These are phyloP conservation scores for Suillus weaverae DNA, from an alignment of 768 basidiomycete species.

Conservation along the genomic window DNA sequence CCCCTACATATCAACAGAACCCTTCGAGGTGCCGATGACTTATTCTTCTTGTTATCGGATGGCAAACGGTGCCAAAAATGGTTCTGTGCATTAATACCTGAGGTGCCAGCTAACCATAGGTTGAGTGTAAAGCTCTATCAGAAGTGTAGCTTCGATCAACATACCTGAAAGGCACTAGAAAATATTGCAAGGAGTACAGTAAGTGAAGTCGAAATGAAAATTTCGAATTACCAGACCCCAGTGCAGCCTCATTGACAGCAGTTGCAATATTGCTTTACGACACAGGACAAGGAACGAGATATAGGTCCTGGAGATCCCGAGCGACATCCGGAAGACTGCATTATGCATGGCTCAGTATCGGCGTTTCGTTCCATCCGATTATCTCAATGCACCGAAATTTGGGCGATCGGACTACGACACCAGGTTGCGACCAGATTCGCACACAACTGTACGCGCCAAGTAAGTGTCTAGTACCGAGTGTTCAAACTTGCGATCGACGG, in stretches of 20 bases:
- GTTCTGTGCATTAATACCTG: neutral
- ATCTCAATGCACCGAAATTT: neutral
- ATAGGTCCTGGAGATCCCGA: neutral
- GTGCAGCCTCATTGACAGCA: no score
- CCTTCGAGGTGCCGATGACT: neutral
- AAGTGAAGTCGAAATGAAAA: neutral
- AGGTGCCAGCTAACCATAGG: neutral
- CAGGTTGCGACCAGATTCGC: neutral
- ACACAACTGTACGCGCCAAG: neutral
- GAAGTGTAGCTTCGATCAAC: neutral
- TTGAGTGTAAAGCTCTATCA: neutral
- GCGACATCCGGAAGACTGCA: neutral
- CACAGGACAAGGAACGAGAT: neutral
- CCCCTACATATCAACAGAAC: neutral
- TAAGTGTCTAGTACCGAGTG: neutral
- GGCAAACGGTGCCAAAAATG: neutral
- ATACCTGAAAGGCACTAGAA: neutral
- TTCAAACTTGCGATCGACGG: conserved; percentile 4
- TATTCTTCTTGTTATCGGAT: neutral
- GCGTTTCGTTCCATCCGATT: neutral
- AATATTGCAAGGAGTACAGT: neutral
- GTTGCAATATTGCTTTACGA: neutral
- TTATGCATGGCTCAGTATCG: neutral
- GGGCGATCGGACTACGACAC: neutral
- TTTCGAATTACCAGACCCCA: neutral